phyloP scores from a whole-genome alignment of 2,329 filamentous ascomycete species.

The Alternaria sp. region DNA sequence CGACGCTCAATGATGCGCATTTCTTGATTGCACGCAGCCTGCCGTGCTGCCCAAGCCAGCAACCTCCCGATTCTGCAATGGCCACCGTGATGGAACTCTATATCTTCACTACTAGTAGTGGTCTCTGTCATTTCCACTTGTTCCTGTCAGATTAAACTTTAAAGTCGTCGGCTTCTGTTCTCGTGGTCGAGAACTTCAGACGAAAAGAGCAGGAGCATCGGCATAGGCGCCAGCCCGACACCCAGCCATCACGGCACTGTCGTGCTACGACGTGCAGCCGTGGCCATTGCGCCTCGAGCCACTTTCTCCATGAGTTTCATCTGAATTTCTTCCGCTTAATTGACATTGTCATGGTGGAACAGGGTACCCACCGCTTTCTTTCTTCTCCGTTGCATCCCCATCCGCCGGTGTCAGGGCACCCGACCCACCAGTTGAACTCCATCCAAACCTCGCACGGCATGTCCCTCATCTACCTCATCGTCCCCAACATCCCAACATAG shows the following conservation, averaged over 20 bases:
- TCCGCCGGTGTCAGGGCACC: background rate
- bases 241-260: background rate
- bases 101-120: background rate
- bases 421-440: background rate
- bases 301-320: background rate
- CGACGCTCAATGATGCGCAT: conserved; percentile 22
- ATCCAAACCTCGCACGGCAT: background rate
- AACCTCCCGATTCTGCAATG: conserved; percentile 3
- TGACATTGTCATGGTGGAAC: background rate
- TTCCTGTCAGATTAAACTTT: background rate
- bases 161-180: background rate
- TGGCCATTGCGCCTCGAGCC: conserved; percentile 11
- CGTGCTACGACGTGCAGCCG: conserved; percentile 27
- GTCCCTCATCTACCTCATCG: background rate
- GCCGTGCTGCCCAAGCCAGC: conserved; percentile 22
- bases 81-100: background rate
- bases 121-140: background rate
- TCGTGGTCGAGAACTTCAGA: background rate
- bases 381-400: background rate
- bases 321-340: background rate
- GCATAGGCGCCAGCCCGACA: background rate
- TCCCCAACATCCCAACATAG: conserved; percentile 43
- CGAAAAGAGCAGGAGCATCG: conserved; percentile 1
- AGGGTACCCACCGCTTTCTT: background rate
- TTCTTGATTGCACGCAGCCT: conserved; percentile 21